phyloP scores from a whole-genome alignment of 2,329 filamentous ascomycete genomes.

The Penicillium sp. region DNA sequence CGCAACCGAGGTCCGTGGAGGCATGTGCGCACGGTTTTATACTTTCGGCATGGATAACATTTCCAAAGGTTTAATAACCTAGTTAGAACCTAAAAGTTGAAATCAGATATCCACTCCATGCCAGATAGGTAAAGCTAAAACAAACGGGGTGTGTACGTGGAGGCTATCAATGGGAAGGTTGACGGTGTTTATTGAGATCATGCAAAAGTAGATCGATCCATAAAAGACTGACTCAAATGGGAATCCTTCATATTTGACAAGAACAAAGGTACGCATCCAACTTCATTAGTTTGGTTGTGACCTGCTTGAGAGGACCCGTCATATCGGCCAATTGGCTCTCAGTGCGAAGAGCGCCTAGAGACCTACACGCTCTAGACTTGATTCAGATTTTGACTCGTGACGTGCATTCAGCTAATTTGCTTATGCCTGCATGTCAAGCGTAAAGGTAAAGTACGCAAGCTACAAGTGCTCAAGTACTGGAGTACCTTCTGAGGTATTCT shows the following conservation, averaged over 20 bases:
- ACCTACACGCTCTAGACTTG: not conserved
- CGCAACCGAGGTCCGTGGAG: constrained; percentile 13
- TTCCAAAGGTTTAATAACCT: not conserved
- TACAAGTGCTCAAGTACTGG: not conserved
- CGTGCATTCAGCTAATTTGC: not conserved
- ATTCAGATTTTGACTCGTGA: not conserved
- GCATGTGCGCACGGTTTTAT: not conserved
- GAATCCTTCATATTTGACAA: not conserved
- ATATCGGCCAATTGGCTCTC: not conserved
- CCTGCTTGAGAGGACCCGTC: not conserved
- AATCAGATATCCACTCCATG: too few relatives aligned
- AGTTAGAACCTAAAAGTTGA: not conserved
- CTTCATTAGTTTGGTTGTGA: not conserved
- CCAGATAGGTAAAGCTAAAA: too few relatives aligned
- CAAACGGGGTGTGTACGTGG: too few relatives aligned
- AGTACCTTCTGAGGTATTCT: not conserved
- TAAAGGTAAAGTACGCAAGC: not conserved
- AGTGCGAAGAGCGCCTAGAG: not conserved
- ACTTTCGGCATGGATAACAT: not conserved
- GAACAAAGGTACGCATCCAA: not conserved
- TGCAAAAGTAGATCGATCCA: too few relatives aligned
- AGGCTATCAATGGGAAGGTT: too few relatives aligned
- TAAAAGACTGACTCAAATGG: too few relatives aligned
- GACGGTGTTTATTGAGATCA: too few relatives aligned
- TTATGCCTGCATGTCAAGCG: not conserved